phyloP scores from a whole-genome alignment of 73 alveolate genomes.

The Breviolum minutum region DNA sequence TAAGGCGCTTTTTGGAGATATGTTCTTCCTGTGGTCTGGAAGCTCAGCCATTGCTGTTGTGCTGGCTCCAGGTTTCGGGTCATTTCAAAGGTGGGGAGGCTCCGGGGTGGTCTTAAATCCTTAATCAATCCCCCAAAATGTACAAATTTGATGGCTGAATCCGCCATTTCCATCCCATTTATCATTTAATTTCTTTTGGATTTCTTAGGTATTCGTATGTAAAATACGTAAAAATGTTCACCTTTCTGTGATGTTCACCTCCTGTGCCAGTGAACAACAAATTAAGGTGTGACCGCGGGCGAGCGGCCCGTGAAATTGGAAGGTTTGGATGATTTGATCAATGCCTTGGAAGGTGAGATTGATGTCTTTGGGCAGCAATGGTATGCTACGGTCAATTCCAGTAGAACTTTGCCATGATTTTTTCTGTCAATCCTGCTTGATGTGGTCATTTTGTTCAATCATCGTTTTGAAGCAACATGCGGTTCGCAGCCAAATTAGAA shows the following conservation, averaged over 20 bases:
- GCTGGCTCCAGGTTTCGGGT: too few relatives aligned
- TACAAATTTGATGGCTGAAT: too few relatives aligned
- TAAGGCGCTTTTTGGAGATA: constrained; percentile 84
- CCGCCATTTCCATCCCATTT: too few relatives aligned
- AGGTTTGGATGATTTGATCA: constrained; percentile 75
- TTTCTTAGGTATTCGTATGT: background rate
- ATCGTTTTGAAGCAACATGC: too few relatives aligned
- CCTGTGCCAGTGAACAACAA: background rate
- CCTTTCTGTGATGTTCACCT: background rate
- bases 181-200: background rate
- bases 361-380: background rate
- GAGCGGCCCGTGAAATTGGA: constrained; percentile 65
- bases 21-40: constrained; percentile 73
- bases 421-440: too few relatives aligned
- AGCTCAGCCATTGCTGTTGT: background rate
- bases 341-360: constrained; percentile 71
- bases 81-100: too few relatives aligned
- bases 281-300: constrained; percentile 47
- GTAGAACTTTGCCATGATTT: background rate
- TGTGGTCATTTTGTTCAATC: too few relatives aligned
- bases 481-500: too few relatives aligned
- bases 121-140: too few relatives aligned
- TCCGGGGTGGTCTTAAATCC: too few relatives aligned
- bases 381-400: background rate
- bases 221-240: too few relatives aligned